Evolutionary conservation across 2,329 filamentous ascomycete genomes (phyloP), one percentile per base, ranked within the genome.

Genomic region (Penicillium sp.): DNA sequence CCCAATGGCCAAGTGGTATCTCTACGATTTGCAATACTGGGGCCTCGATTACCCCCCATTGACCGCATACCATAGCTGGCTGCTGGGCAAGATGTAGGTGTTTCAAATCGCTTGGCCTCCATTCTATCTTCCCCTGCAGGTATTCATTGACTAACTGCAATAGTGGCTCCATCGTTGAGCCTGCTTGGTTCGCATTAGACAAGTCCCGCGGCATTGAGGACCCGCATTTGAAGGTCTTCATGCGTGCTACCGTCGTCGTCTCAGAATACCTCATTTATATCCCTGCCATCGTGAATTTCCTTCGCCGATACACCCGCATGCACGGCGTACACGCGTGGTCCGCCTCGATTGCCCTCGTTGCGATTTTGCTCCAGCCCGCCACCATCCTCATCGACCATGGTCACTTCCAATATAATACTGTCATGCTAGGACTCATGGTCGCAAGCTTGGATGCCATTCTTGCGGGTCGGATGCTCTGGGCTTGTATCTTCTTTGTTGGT

Each of bases 11-110:
- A 89, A 94, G 71, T 99, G 95, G 94, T 99, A 99, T 73, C 96
- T 96, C 68, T 91, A 99, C 71, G 92, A 99, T 69, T 79, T 97
- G 37, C 82, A 93, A 66, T 99, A 93, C 87, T 99, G 94, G 94
- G 95, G 95, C 0, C 81, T 99, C 60, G 94, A 99, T 75, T 99
- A 99, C 71, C 94, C 94, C 50, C 94, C 94, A 46, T 82, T 99
- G 75, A 99, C 94, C 46, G 95, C 94, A 45, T 99, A 99, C 75
- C 94, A 99, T 74, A 97, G 92, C 78, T 97, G 92, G 93, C 68
- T 94, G n/a, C 77, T 95, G 55, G 94, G 94, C 57, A 89, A 88
- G 73, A 83, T 97, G 78, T 85, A 75, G 58, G 81, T 69, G 13
- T 29, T 36, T 9, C 20, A 29, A n/a, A 9, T 33, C 32, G 18